Conservation (phyloP, 139 green algal species). For the Picocystis salinarum region DNA sequence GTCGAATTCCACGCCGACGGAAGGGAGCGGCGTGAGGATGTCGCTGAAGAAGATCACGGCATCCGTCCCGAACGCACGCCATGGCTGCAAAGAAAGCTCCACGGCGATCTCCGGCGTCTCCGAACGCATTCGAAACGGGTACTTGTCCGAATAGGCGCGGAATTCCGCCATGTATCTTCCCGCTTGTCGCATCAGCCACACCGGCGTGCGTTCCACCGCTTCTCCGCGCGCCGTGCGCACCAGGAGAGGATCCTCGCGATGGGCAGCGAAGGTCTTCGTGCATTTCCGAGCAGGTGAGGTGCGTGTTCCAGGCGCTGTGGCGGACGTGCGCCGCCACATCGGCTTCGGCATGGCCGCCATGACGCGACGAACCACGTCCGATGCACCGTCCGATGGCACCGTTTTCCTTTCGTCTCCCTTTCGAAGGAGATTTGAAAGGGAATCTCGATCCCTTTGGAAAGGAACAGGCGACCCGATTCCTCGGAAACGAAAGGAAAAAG, state of each 20-base stretch:
- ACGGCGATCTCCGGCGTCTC: constrained; percentile 90
- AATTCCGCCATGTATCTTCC: constrained; percentile 98
- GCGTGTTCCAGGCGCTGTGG: no score
- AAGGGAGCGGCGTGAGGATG: constrained; percentile 92
- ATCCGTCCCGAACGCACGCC: constrained; percentile 74
- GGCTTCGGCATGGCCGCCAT: no score
- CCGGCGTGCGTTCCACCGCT: constrained; percentile 85
- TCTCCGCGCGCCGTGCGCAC: constrained; percentile 66
- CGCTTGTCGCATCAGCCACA: constrained; percentile 98
- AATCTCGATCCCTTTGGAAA: no score
- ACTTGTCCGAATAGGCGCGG: constrained; percentile 17
- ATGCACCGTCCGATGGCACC: no score
- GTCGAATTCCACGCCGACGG: constrained; percentile 94
- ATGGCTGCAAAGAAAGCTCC: constrained; percentile 90
- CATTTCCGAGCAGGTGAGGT: no score
- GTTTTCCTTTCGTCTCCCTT: no score
- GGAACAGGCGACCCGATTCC: no score
- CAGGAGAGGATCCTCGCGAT: constrained; percentile 67
- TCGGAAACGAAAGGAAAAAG: no score
- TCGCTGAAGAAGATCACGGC: constrained; percentile 98
- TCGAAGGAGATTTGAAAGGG: no score
- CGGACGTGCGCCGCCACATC: no score
- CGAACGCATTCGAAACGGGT: constrained; percentile 27
- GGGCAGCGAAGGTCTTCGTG: no score
- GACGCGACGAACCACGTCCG: no score